Conservation (phyloP, 495 filamentous ascomycete species). For the Trichoderma reesei region DNA sequence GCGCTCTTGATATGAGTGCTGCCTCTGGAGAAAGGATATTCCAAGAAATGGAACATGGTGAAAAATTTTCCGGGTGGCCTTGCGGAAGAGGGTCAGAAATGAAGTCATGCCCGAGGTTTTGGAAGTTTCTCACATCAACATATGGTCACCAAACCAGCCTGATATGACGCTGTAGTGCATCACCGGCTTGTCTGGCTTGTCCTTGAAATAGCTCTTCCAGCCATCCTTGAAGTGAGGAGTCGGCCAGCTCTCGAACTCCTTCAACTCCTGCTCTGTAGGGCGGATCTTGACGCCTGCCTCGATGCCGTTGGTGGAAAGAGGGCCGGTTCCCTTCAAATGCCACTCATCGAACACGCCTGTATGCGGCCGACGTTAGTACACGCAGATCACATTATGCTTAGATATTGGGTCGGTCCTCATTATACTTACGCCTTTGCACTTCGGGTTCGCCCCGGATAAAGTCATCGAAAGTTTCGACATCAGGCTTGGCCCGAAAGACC, state of each 20-base stretch:
- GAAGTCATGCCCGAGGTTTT: background rate
- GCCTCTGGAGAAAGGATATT: slow-evolving; percentile 75
- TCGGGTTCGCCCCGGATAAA: slow-evolving; percentile 66
- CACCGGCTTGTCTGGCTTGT: slow-evolving; percentile 78
- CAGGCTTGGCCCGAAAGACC: slow-evolving; percentile 64
- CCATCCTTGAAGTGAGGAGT: slow-evolving; percentile 57
- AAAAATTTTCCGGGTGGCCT: slow-evolving; percentile 70
- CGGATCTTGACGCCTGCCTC: slow-evolving; percentile 76
- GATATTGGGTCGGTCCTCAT: background rate
- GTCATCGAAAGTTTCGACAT: slow-evolving; percentile 71
- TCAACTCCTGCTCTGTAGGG: slow-evolving; percentile 59
- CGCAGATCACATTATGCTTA: background rate
- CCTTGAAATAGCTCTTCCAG: slow-evolving; percentile 76
- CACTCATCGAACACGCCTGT: slow-evolving; percentile 58
- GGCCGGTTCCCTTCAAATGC: slow-evolving; percentile 70
- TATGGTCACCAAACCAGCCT: slow-evolving; percentile 60
- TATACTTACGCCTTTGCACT: slow-evolving; percentile 46
- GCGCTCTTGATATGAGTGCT: slow-evolving; percentile 60
- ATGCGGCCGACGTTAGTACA: background rate
- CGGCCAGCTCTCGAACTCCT: slow-evolving; percentile 55
- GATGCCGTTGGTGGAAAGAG: slow-evolving; percentile 75
- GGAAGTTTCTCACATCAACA: slow-evolving; percentile 40
- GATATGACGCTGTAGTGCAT: slow-evolving; percentile 72
- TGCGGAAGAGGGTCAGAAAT: background rate
- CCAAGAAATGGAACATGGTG: slow-evolving; percentile 80